Evolutionary conservation across 768 basidiomycete genomes (phyloP).

Genomic region (Collybiopsis luxurians): DNA sequence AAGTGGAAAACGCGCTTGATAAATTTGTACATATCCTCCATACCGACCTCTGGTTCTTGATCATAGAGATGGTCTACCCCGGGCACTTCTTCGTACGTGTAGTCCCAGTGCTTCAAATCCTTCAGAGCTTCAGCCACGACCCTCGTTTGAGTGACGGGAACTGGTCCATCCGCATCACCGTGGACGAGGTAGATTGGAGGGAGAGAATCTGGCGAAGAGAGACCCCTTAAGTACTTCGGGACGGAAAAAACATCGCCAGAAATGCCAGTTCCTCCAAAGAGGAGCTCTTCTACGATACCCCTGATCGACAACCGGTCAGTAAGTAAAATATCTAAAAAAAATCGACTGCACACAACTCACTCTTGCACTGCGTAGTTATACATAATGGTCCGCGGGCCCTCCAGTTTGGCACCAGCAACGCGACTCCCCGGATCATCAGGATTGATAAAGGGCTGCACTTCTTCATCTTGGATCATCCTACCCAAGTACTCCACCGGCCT

Average conservation of each 20-base stretch:
- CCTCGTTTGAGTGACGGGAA: slow-evolving; percentile 29
- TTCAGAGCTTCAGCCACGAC: slow-evolving; percentile 29
- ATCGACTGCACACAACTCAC: slow-evolving; percentile 21
- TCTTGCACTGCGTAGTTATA: slow-evolving; percentile 41
- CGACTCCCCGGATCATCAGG: slow-evolving; percentile 20
- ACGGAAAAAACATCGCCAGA: slow-evolving; percentile 26
- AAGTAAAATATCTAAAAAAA: too few species aligned
- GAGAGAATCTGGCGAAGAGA: slow-evolving; percentile 13
- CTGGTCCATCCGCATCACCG: slow-evolving; percentile 32
- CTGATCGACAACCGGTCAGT: slow-evolving; percentile 13
- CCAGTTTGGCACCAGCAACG: slow-evolving; percentile 19
- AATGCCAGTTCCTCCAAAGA: slow-evolving; percentile 30
- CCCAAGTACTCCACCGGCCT: slow-evolving; percentile 30
- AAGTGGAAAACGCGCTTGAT: neutral
- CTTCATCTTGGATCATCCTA: slow-evolving; percentile 26
- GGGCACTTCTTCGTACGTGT: slow-evolving; percentile 6
- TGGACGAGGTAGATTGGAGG: slow-evolving; percentile 36
- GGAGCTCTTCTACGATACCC: slow-evolving; percentile 24
- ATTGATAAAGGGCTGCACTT: slow-evolving; percentile 29
- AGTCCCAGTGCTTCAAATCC: slow-evolving; percentile 8
- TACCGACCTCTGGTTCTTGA: too few species aligned
- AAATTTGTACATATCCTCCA: too few species aligned
- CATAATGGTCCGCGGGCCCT: slow-evolving; percentile 27
- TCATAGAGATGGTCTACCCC: too few species aligned
- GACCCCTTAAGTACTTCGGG: slow-evolving; percentile 21